Evolutionary conservation across 495 filamentous ascomycete species (phyloP).

Genomic region (Aspergillus funiculosus): DNA sequence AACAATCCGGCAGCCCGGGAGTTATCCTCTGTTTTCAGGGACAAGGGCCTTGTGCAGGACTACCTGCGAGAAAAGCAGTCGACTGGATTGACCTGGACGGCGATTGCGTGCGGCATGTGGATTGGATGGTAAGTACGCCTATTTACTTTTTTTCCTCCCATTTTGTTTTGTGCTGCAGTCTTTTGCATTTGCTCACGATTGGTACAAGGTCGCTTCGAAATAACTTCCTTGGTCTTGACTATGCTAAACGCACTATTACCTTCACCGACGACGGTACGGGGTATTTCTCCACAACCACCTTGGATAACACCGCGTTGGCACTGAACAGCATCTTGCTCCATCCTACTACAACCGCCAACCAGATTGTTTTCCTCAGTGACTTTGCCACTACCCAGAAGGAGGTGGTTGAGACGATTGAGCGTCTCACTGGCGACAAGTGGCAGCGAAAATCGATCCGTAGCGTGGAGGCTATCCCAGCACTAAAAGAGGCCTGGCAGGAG

Average conservation of each 20-base stretch:
- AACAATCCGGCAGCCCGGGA: neutral
- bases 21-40: slow-evolving; percentile 1
- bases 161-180: too few species aligned
- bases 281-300: slow-evolving; percentile 4
- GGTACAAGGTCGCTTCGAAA: slow-evolving; percentile 9
- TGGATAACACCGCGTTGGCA: slow-evolving; percentile 8
- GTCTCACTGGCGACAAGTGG: slow-evolving; percentile 9
- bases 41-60: slow-evolving; percentile 10
- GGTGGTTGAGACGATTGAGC: slow-evolving; percentile 8
- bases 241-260: slow-evolving; percentile 3
- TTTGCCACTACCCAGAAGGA: slow-evolving; percentile 10
- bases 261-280: slow-evolving; percentile 8
- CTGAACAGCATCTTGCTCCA: slow-evolving; percentile 7
- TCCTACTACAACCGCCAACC: slow-evolving; percentile 8
- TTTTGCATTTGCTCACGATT: neutral
- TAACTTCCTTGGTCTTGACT: slow-evolving; percentile 13
- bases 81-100: slow-evolving; percentile 9
- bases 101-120: slow-evolving; percentile 15
- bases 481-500: neutral
- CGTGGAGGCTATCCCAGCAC: neutral
- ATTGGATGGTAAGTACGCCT: slow-evolving; percentile 14
- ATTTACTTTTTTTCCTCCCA: too few species aligned
- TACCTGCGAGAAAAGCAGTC: slow-evolving; percentile 8
- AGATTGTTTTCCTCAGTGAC: slow-evolving; percentile 12
- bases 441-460: slow-evolving; percentile 2